A percentile compares a stretch with the other conserved stretches of the same genome.
phyloP scores from a whole-genome alignment of 1,139 yeast genomes.

The Saccharomyces hybrid region DNA sequence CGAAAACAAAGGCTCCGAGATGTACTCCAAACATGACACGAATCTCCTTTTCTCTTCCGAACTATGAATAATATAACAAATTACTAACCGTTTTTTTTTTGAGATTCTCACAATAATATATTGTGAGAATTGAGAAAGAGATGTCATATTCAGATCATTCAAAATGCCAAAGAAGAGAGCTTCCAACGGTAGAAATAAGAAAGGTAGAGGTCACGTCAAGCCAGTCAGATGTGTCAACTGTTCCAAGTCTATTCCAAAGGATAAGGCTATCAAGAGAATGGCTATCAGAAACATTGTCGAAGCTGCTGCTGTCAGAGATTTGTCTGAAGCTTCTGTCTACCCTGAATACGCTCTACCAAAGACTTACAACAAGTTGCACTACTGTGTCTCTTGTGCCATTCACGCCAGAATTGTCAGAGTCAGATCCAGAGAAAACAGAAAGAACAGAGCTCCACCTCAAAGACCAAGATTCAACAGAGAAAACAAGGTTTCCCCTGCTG shows the following conservation, averaged over 20 bases:
- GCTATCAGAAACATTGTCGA: conserved; percentile 99
- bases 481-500: conserved; percentile 94
- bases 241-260: conserved; percentile 99
- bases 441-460: conserved; percentile 97
- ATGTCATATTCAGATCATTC: not conserved
- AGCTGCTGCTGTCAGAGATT: conserved; percentile 99
- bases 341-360: conserved; percentile 98
- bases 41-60: not conserved
- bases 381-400: conserved; percentile 99
- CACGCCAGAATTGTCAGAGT: conserved; percentile 99
- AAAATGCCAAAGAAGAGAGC: conserved; percentile 99
- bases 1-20: not conserved
- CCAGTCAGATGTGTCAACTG: conserved; percentile 99
- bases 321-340: conserved; percentile 98
- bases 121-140: not conserved
- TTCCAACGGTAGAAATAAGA: conserved; percentile 99
- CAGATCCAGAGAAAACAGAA: conserved; percentile 98
- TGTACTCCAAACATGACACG: not conserved
- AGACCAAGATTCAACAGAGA: conserved; percentile 93
- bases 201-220: conserved; percentile 99
- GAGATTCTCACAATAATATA: not conserved
- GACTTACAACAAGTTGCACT: conserved; percentile 98
- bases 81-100: not conserved
- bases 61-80: not conserved
- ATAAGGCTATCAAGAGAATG: conserved; percentile 99